Conservation (phyloP, 2,329 filamentous ascomycete genomes). For the Boeremia lycopersici region DNA sequence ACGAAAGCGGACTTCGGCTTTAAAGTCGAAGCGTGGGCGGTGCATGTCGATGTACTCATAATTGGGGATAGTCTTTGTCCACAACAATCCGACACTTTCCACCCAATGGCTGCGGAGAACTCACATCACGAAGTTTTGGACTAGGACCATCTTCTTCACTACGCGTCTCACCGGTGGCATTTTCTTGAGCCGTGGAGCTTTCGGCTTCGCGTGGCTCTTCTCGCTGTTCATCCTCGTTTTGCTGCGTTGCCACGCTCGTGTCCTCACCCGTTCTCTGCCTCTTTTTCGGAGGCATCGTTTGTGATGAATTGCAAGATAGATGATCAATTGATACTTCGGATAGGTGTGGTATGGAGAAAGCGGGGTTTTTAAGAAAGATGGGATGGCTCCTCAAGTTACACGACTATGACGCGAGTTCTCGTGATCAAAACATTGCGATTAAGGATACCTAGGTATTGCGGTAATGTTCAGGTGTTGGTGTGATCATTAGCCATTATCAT, state of each 20-base stretch:
- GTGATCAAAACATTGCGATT: not conserved
- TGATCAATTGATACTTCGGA: too few relatives aligned
- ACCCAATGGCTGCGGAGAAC: not conserved
- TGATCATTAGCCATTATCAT: not conserved
- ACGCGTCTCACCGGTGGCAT: too few relatives aligned
- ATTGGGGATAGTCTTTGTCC: conserved; percentile 1
- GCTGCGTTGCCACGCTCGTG: conserved; percentile 2
- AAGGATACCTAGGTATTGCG: too few relatives aligned
- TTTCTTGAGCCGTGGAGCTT: not conserved
- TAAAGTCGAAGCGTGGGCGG: conserved; percentile 8
- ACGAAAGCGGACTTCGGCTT: conserved; percentile 1
- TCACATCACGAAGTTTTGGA: conserved; percentile 2
- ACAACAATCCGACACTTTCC: not conserved
- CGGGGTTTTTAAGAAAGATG: not conserved
- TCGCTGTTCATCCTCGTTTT: not conserved
- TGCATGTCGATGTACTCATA: conserved; percentile 14
- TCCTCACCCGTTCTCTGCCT: not conserved
- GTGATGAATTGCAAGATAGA: not conserved
- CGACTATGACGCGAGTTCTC: not conserved
- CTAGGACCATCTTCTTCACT: not conserved
- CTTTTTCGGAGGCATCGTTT: conserved; percentile 2
- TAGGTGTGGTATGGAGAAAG: not conserved
- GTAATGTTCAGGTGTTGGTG: too few relatives aligned
- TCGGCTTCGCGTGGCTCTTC: not conserved
- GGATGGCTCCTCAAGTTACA: not conserved